These are phyloP conservation scores for Penicillium tannophilum DNA, from an alignment of 495 filamentous ascomycete genomes.

Conservation along the genomic window DNA sequence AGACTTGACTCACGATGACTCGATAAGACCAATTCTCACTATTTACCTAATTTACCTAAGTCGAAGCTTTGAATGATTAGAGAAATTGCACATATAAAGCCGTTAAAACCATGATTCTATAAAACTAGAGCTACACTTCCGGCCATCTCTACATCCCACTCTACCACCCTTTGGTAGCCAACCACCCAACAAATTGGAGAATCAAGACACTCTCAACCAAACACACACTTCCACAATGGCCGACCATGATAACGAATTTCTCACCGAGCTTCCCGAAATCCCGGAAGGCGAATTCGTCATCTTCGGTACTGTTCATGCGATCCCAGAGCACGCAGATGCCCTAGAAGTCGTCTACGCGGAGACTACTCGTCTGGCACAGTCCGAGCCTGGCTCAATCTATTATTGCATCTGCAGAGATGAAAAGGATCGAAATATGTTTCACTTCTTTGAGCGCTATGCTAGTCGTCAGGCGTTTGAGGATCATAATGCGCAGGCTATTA, in stretches of 20 bases:
- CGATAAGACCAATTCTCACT: not conserved
- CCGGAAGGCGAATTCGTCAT: slow-evolving; percentile 31
- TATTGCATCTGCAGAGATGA: slow-evolving; percentile 34
- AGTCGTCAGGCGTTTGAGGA: slow-evolving; percentile 31
- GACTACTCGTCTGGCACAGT: slow-evolving; percentile 31
- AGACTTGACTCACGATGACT: not conserved
- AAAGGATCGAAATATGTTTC: slow-evolving; percentile 32
- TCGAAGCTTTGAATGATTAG: not conserved
- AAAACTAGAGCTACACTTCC: not conserved
- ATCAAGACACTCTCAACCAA: not conserved
- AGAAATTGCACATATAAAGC: too few relatives aligned
- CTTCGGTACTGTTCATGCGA: slow-evolving; percentile 33
- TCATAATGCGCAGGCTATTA: slow-evolving; percentile 35
- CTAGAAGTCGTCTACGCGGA: slow-evolving; percentile 36
- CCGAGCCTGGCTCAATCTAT: slow-evolving; percentile 36
- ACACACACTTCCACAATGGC: not conserved
- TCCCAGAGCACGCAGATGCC: slow-evolving; percentile 37
- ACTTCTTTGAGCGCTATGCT: slow-evolving; percentile 40
- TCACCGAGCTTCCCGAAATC: slow-evolving; percentile 12
- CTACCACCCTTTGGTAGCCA: not conserved
- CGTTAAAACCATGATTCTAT: too few relatives aligned
- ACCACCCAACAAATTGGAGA: not conserved
- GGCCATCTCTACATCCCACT: not conserved
- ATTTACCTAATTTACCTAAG: not conserved
- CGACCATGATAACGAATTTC: slow-evolving; percentile 8